Percentiles rank a stretch among this genome's conserved stretches.
Conservation (phyloP, 192 early-diverging fungal genomes). For the Mycoemilia scoparia region DNA sequence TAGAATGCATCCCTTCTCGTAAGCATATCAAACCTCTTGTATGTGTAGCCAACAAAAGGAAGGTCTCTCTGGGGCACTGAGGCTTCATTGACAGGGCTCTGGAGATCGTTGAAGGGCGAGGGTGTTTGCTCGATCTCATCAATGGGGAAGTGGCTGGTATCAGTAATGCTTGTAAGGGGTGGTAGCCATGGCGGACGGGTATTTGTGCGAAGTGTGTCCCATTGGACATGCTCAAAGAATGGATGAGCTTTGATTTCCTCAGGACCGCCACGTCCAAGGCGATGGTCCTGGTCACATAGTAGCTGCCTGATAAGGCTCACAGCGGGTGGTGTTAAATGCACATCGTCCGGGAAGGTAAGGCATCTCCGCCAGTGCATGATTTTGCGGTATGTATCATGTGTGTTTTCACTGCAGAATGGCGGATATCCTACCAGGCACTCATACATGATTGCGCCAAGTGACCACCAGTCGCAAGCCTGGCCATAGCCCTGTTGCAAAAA, state of each 20-base stretch:
- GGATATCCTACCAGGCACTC: constrained; percentile 97
- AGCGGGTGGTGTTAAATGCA: constrained; percentile 74
- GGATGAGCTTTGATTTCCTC: constrained; percentile 81
- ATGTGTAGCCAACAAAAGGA: constrained; percentile 98
- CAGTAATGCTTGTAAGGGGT: constrained; percentile 78
- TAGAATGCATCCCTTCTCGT: constrained; percentile 51
- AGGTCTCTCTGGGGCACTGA: constrained; percentile 65
- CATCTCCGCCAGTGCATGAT: constrained; percentile 93
- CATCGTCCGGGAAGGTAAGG: constrained; percentile 83
- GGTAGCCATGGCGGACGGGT: constrained; percentile 87
- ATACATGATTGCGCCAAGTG: constrained; percentile 97
- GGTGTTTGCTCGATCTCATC: constrained; percentile 77
- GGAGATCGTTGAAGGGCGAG: constrained; percentile 19
- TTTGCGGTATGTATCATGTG: constrained; percentile 94
- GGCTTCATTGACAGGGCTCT: constrained; percentile 3
- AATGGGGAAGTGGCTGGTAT: constrained; percentile 94
- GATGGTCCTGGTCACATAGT: constrained; percentile 69
- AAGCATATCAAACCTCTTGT: constrained; percentile 76
- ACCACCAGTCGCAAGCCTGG: constrained; percentile 99
- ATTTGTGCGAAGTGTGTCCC: constrained; percentile 58
- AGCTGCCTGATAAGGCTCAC: constrained; percentile 83
- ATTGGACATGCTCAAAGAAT: constrained; percentile 88
- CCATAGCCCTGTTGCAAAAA: constrained; percentile 89
- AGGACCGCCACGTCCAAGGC: constrained; percentile 68
- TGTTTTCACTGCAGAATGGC: constrained; percentile 89